Base-by-base conservation (phyloP, 176 grass and related monocot genomes). In the barley (Hordeum vulgare) region DNA sequence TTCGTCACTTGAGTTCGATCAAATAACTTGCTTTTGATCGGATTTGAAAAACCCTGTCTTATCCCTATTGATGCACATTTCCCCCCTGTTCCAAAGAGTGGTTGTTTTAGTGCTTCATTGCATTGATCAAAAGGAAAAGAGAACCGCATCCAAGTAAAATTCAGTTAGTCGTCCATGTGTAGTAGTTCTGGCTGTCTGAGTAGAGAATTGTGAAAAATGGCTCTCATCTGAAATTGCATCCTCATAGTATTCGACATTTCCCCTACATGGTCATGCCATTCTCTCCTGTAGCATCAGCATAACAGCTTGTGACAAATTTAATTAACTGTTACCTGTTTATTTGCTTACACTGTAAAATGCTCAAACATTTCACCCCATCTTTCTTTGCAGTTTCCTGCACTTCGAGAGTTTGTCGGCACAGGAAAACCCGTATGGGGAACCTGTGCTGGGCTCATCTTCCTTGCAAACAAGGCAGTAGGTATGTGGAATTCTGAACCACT, bases 341-440 rank as follows among this genome's bases (percentile, higher is more conserved):
- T 71, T 72, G 9, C 39, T 51, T 33, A 20, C 8, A 23, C 0
- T 7, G 3, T 33, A 74, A 18, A 34, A 15, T 76, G 27, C 54
- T 58, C 37, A 8, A 53, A 68, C 35, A 45, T 74, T 64, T 68
- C 25, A 67, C 74, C 82, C 81, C 63, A 53, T 90, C 45, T 75
- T 75, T 51, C 28, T 15, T 4, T 83, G 66, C 89, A 99, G 96
- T 99, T 99, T 83, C 96, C 96, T 87, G 87, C 96, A 54, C 89
- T 96, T 70, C 85, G 89, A 87, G 96, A 99, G 4, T 96, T 99
- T 84, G 93, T 96, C 28, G 11, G 89, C 24, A 79, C 78, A 65
- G 93, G 96, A 80, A 99, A 94, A 37, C 96, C 93, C n/a, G 96
- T 99, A 21, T 99, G 96, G 96, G 96, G 96, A 82, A 99, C 96